Base-by-base conservation (phyloP, 768 basidiomycete species). In the Dendrothele bispora region DNA sequence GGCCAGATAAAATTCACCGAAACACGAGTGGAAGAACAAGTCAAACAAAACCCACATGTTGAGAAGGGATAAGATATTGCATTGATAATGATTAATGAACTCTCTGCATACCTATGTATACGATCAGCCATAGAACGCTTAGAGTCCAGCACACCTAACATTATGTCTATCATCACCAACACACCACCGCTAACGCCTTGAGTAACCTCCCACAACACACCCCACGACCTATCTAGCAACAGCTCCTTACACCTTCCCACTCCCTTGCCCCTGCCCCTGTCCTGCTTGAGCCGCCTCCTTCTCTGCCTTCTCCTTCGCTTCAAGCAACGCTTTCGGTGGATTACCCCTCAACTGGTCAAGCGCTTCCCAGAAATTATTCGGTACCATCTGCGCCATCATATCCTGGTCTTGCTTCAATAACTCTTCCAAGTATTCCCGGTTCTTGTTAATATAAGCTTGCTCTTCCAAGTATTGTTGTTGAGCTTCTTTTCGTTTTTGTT, bases 401-500 rank as follows among this genome's bases (percentile, higher is more conserved):
- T 67, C 55, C 52, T 71, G 69, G 45, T 74, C 71, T 48, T 72
- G 65, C 46, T 68, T 60, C 40, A 73, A 48, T 38, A 70, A 43
- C 43, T 51, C 55, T 58, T 78, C 75, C 43, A 78, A 63, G 41
- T 78, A 73, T 28, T 70, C 76, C 55, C 66, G 68, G 47, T 80
- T 70, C 22, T 70, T 64, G 22, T 56, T 57, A 28, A 80, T 67
- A 47, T 80, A 78, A 49, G 74, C 73, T 61, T 75, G 75, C 52
- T 80, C 79, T 28, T 76, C 71, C 39, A 54, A 51, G 49, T 78
- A 81, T 47, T 74, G 72, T 35, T 63, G 49, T 55, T 80, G 79
- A 2, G 79, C 78, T 51, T 81, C 77, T 28, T 61, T 56, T 6
- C 78, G 74, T 49, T 78, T 79, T 53, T 68, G 70, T 52, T 81